These are phyloP conservation scores for Phytophthora quininea DNA, from an alignment of 352 stramenopile genomes.

Conservation along the genomic window DNA sequence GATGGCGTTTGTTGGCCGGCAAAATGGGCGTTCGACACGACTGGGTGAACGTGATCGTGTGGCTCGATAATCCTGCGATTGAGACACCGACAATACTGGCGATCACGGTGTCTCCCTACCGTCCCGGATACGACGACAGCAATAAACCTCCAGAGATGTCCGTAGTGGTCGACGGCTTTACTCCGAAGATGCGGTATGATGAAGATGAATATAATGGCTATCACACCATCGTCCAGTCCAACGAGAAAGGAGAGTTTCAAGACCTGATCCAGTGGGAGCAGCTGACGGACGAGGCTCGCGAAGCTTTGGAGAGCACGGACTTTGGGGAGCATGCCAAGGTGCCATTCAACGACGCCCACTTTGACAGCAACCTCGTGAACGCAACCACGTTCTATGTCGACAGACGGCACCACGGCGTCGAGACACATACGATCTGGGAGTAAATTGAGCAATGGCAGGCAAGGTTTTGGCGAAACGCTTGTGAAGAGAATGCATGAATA, in stretches of 20 bases:
- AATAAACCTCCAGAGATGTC: background rate
- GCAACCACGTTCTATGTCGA: background rate
- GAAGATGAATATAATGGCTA: background rate
- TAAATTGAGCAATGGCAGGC: too few species aligned
- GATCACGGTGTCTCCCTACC: background rate
- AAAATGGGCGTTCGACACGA: background rate
- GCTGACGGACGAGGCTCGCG: background rate
- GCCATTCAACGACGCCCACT: background rate
- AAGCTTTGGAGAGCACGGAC: background rate
- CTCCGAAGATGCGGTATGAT: background rate
- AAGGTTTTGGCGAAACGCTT: background rate
- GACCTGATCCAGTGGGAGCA: background rate
- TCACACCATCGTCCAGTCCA: background rate
- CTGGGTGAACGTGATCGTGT: background rate
- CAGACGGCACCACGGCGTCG: background rate
- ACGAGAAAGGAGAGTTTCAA: background rate
- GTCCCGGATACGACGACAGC: background rate
- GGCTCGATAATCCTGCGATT: background rate
- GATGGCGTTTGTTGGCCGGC: background rate
- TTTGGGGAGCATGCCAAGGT: background rate
- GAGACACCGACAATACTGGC: background rate
- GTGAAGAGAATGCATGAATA: conserved; percentile 4
- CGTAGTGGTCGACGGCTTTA: background rate
- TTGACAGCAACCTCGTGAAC: background rate
- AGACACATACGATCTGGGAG: too few species aligned